phyloP scores from a whole-genome alignment of 192 early-diverging fungal species.

The Chytriomyces hyalinus region DNA sequence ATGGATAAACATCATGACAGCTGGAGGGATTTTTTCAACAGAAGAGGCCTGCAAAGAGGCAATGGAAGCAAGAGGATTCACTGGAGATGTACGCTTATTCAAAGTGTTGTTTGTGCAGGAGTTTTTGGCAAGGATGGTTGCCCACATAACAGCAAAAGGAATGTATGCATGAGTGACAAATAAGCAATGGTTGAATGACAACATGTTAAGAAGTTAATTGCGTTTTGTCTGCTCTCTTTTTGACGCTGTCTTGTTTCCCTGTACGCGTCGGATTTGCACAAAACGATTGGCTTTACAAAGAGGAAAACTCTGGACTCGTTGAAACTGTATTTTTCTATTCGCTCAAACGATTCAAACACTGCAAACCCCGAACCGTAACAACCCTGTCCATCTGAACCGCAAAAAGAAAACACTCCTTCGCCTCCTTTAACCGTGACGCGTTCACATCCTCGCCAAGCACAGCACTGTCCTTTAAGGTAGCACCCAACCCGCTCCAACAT shows the following conservation, averaged over 20 bases:
- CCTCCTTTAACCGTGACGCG: constrained; percentile 24
- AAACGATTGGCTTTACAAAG: too few species aligned
- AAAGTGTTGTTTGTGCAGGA: neutral
- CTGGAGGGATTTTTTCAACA: too few species aligned
- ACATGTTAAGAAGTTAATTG: too few species aligned
- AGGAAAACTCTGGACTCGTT: too few species aligned
- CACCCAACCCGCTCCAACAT: constrained; percentile 48
- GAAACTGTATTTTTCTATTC: neutral
- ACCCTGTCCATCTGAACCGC: constrained; percentile 40
- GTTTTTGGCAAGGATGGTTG: neutral
- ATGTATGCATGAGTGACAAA: neutral
- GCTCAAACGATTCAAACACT: constrained; percentile 37
- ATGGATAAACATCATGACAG: too few species aligned
- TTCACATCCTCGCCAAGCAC: neutral
- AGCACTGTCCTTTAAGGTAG: constrained; percentile 28
- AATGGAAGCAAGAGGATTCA: constrained; percentile 4
- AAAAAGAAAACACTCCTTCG: constrained; percentile 45
- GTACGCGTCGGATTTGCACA: too few species aligned
- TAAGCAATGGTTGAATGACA: too few species aligned
- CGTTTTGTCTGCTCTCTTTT: too few species aligned
- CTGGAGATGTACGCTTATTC: neutral
- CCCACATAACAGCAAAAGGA: neutral
- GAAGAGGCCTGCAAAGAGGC: too few species aligned
- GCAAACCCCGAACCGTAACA: constrained; percentile 46
- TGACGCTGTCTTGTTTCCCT: too few species aligned